Evolutionary conservation across 1,139 yeast genomes (phyloP), one percentile per base, ranked within the genome.

Genomic region (Zygotorulaspora mrakii): DNA sequence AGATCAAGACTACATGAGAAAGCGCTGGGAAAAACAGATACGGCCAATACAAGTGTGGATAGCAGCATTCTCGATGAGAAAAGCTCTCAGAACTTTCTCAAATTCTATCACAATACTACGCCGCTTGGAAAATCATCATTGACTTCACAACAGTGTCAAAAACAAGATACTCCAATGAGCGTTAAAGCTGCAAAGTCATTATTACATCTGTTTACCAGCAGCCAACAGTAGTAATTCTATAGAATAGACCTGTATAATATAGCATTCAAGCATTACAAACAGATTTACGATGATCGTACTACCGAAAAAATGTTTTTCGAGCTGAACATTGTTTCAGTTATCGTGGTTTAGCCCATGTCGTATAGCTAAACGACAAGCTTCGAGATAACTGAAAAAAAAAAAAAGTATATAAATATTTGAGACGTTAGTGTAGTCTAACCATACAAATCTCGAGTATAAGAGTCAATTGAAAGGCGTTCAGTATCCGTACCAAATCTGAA

Each of bases 121-220:
- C 44, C 49, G 11, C 23, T 36, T 24, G 40, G 36, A n/a, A 40
- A 42, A 42, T 23, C 30, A 17, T 34, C 17, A 24, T 26, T 20
- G 18, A 26, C 35, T 10, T 31, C 21, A 24, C 21, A 33, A 10
- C 17, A 22, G 17, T 38, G 20, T 13, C 43, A 37, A 17, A 43
- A 47, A 18, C 57, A 54, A 39, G 50, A 51, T 32, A 61, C 65
- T 1, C 65, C 65, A 25, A 50, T 54, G 51, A 57, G 62, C 31
- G 57, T 59, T 12, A 57, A 57, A 39, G 65, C 65, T 17, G 65
- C 65, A 3, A 58, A 57, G 37, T 59, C 64, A 8, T 47, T 61
- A 33, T 42, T 60, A 16, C 58, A 57, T 29, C 47, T 60, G 22
- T 59, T 57, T 35, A 52, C 57, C 29, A 42, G 46, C 42, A 45